These are phyloP conservation scores for Picea glauca DNA, from an alignment of 75 land plant species.

Conservation along the genomic window DNA sequence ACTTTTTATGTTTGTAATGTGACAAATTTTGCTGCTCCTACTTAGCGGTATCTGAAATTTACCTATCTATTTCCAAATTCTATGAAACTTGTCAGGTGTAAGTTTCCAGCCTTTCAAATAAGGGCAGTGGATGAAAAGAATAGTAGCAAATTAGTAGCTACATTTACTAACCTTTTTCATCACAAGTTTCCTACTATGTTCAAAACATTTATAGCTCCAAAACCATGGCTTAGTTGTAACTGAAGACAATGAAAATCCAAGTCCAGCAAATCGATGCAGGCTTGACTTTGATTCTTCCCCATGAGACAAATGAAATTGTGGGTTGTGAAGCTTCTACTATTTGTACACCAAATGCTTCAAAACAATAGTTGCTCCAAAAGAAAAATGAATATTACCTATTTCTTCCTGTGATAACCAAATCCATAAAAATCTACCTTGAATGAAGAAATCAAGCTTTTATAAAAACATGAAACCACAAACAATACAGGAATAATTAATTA, in stretches of 20 bases:
- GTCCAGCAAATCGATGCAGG: neutral
- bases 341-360: no score
- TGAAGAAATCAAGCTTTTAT: neutral
- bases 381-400: neutral
- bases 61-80: no score
- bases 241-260: neutral
- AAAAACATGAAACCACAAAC: neutral
- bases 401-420: neutral
- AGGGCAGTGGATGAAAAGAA: neutral
- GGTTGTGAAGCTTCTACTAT: no score
- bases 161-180: neutral
- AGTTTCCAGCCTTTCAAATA: neutral
- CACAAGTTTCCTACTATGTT: neutral
- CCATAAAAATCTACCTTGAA: neutral
- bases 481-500: neutral
- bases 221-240: neutral
- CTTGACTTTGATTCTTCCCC: neutral
- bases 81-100: neutral
- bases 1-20: no score
- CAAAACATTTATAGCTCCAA: neutral
- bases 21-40: no score
- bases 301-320: no score
- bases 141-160: neutral
- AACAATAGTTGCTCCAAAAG: no score
- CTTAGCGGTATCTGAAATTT: no score